phyloP scores from a whole-genome alignment of 352 stramenopile genomes.

The Globisporangium perplexum region DNA sequence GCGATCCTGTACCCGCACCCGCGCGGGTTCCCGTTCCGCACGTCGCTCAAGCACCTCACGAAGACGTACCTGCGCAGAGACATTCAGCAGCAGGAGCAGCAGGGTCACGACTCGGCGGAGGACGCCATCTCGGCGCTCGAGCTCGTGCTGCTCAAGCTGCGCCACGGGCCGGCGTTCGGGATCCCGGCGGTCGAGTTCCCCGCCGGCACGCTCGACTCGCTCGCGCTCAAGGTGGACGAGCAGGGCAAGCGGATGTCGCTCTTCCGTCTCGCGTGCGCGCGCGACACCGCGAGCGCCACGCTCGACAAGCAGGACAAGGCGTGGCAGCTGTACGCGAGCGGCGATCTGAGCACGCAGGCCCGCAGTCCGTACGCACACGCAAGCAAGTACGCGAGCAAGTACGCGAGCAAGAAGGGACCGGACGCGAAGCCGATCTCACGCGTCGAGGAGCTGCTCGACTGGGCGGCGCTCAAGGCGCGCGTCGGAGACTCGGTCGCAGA shows the following conservation, averaged over 20 bases:
- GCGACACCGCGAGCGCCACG: not conserved
- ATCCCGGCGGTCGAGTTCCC: conserved; percentile 41
- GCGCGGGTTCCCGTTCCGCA: conserved; percentile 76
- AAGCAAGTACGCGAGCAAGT: conserved; percentile 5
- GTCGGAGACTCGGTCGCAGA: conserved; percentile 13
- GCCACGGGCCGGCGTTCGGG: conserved; percentile 58
- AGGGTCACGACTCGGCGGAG: conserved; percentile 78
- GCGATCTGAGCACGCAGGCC: conserved; percentile 39
- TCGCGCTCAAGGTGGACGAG: conserved; percentile 48
- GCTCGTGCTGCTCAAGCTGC: conserved; percentile 69
- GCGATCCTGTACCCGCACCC: conserved; percentile 81
- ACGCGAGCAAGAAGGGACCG: conserved; percentile 4
- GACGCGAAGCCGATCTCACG: conserved; percentile 13
- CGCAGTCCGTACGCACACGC: conserved; percentile 57
- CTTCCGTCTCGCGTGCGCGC: conserved; percentile 23
- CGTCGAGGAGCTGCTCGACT: conserved; percentile 28
- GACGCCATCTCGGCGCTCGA: conserved; percentile 78
- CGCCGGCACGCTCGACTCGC: conserved; percentile 51
- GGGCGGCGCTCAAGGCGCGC: conserved; percentile 25
- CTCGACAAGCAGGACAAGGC: conserved; percentile 38
- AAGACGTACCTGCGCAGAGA: conserved; percentile 77
- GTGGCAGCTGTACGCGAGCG: conserved; percentile 68
- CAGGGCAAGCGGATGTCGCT: conserved; percentile 48
- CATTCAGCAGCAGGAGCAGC: conserved; percentile 62
- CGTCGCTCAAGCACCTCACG: conserved; percentile 77